Evolutionary conservation across 2,329 filamentous ascomycete species (phyloP), one percentile per base, ranked within the genome.

Genomic region (Aspergillus tanneri): DNA sequence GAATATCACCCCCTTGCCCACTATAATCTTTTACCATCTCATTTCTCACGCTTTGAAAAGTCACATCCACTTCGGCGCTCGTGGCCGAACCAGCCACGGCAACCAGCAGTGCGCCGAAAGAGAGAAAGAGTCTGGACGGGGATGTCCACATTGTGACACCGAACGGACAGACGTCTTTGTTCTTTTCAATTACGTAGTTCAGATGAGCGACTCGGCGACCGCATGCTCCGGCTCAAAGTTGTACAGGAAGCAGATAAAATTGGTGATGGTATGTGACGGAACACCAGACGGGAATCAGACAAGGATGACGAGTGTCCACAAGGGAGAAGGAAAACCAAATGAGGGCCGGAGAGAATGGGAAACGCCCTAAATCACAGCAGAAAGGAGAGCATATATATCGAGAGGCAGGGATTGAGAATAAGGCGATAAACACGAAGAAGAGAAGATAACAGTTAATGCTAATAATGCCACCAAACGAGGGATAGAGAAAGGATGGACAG

Each of bases 11-110:
- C 19, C 57, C 58, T 50, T 64, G 64, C 18, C 67, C 71, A 41
- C 68, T 69, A 52, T 73, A 70, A 38, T 71, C 66, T 38, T 67
- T 68, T 28, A 65, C 61, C 27, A 76, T 54, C 19, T 62, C 64
- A 3, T 66, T 69, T 38, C 71, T 63, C 34, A 77, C 74, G 38
- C 69, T 70, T 49, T 67, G 64, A 43, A 77, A 77, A 54, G 74
- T 63, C 16, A 70, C 66, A 57, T 65, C 63, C 16, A 70, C 66
- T 57, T 65, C 70, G 34, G 61, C 57, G 25, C 60, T 59, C 34
- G 60, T 55, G 23, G 46, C 42, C 30, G 49, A 25, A 22, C 42
- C 41, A n/a, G 47, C 47, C n/a, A 47, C 48, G 14, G 53, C 55
- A 3, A 58, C 40, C 18, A 63, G 32, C 28, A 34, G 19, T 10